phyloP scores from a whole-genome alignment of 148 eudicot species.

The Nyssa sinensis region DNA sequence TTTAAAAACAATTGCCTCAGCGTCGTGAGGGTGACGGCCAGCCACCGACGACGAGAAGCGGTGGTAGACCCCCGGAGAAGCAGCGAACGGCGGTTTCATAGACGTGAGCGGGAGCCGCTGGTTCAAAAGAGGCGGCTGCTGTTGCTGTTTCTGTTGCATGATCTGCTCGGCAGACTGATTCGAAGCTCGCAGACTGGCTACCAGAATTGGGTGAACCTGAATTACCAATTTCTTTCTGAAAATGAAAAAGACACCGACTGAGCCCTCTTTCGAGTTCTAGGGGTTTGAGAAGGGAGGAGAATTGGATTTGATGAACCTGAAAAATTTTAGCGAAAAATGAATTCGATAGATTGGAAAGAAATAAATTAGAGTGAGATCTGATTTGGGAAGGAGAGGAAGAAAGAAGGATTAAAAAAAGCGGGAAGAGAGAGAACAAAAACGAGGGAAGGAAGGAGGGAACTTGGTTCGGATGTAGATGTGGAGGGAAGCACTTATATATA shows the following conservation, averaged over 20 bases:
- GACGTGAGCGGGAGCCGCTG: slow-evolving; percentile 43
- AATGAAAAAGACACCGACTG: too few species aligned
- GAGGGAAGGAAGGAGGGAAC: slow-evolving; percentile 55
- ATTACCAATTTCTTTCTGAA: too few species aligned
- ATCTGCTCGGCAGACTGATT: slow-evolving; percentile 25
- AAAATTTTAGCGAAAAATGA: neutral
- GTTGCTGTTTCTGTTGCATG: too few species aligned
- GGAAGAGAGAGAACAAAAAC: slow-evolving; percentile 23
- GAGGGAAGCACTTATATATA: slow-evolving; percentile 49
- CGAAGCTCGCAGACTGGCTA: slow-evolving; percentile 26
- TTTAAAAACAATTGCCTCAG: slow-evolving; percentile 50
- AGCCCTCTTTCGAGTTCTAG: slow-evolving; percentile 5
- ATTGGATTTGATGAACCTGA: slow-evolving; percentile 6
- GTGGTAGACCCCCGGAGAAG: slow-evolving; percentile 44
- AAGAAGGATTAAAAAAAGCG: slow-evolving; percentile 11
- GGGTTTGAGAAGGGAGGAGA: slow-evolving; percentile 8
- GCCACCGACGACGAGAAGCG: slow-evolving; percentile 35
- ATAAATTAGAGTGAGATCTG: slow-evolving; percentile 7
- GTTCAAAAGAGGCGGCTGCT: slow-evolving; percentile 23
- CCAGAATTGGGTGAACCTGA: slow-evolving; percentile 8
- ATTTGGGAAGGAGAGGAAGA: neutral
- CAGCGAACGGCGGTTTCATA: slow-evolving; percentile 45
- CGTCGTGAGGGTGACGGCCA: slow-evolving; percentile 15
- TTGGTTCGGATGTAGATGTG: slow-evolving; percentile 78
- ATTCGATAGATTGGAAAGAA: slow-evolving; percentile 1